phyloP scores from a whole-genome alignment of 2,329 filamentous ascomycete species.

The Hypocreales sp. region DNA sequence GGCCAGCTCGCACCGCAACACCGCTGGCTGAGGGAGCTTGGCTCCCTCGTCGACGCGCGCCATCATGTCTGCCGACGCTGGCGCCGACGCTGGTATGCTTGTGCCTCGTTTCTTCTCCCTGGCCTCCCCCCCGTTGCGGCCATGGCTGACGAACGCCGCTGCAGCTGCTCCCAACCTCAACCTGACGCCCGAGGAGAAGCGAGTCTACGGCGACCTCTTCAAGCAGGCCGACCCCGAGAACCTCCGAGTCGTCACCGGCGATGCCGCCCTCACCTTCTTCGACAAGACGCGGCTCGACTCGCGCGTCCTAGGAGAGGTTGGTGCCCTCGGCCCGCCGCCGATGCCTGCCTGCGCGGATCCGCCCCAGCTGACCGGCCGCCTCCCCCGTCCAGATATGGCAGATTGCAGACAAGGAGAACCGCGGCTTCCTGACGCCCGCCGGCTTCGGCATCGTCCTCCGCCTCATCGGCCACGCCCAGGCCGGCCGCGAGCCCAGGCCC shows the following conservation, averaged over 20 bases:
- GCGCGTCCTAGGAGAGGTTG: constrained; percentile 71
- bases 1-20: no score
- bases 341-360: not conserved
- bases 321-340: constrained; percentile 12
- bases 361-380: no score
- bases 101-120: not conserved
- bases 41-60: constrained; percentile 1
- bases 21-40: no score
- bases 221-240: constrained; percentile 82
- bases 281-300: constrained; percentile 86
- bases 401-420: constrained; percentile 92
- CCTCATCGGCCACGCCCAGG: constrained; percentile 91
- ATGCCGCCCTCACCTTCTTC: constrained; percentile 94
- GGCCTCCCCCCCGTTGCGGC: not conserved
- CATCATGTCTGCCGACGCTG: constrained; percentile 10
- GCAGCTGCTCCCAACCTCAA: constrained; percentile 57
- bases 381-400: constrained; percentile 98
- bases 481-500: constrained; percentile 62
- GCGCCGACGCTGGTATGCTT: constrained; percentile 9
- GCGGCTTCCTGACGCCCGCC: constrained; percentile 78
- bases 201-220: constrained; percentile 85
- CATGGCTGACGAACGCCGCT: constrained; percentile 5
- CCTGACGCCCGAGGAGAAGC: constrained; percentile 82
- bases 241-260: constrained; percentile 87
- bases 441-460: constrained; percentile 88